These are phyloP conservation scores for Mucor racemosus DNA, from an alignment of 371 early-diverging fungal genomes.

Conservation along the genomic window DNA sequence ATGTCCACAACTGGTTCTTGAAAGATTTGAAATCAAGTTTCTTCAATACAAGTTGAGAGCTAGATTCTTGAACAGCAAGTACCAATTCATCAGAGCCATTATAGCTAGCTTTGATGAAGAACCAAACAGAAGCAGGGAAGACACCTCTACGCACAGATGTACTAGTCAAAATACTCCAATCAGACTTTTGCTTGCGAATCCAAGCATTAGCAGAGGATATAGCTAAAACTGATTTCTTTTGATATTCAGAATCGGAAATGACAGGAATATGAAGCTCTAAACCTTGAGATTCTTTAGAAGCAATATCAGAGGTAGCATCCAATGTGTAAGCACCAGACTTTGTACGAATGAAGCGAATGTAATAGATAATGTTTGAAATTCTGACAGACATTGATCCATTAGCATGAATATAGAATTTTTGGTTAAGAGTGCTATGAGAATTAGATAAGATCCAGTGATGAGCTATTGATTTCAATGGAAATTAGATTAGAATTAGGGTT, in stretches of 20 bases:
- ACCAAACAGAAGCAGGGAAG: constrained; percentile 45
- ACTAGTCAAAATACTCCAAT: constrained; percentile 25
- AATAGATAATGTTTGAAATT: constrained; percentile 33
- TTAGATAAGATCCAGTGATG: constrained; percentile 42
- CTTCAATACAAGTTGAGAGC: constrained; percentile 28
- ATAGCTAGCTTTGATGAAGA: constrained; percentile 44
- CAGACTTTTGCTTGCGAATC: constrained; percentile 32
- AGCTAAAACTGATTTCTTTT: constrained; percentile 22
- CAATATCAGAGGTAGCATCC: constrained; percentile 25
- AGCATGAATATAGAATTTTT: constrained; percentile 36
- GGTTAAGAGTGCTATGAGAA: constrained; percentile 32
- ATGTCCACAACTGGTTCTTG: constrained; percentile 58
- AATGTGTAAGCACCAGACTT: constrained; percentile 17
- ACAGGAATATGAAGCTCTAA: constrained; percentile 42
- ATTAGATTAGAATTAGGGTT: not conserved
- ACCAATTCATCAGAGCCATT: constrained; percentile 32
- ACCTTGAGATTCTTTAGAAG: constrained; percentile 22
- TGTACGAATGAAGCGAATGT: constrained; percentile 35
- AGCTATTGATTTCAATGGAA: constrained; percentile 21
- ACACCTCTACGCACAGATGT: constrained; percentile 32
- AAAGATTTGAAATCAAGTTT: constrained; percentile 38
- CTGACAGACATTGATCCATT: constrained; percentile 38
- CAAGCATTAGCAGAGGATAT: constrained; percentile 26
- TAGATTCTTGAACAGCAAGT: constrained; percentile 29
- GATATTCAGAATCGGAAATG: constrained; percentile 32